Base-by-base conservation (phyloP, 305 asterid species). In the Andrographis paniculata region DNA sequence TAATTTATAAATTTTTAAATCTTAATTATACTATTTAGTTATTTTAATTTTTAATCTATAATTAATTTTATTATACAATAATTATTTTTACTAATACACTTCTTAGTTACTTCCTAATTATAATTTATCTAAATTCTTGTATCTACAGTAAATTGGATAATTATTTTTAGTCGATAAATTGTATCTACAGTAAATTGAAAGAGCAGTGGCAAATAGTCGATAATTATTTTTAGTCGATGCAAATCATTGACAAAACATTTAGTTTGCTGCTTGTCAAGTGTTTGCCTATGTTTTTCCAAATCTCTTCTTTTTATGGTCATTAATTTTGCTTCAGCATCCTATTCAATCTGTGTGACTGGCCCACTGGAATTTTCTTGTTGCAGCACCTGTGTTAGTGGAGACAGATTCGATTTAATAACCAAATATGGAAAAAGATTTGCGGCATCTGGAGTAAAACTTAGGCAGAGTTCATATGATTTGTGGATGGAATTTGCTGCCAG, bases 401-500 rank as follows among this genome's bases (percentile, higher is more conserved):
- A 70, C 56, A 81, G 81, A 58, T 87, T 81, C 89, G 87, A 68
- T 59, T 77, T 84, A 73, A 70, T 79, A 20, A 64, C 74, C 18
- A 91, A 91, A 49, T 70, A 75, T 53, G 95, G 80, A 20, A 81
- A 72, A 72, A 73, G 75, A 65, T 84, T 87, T 59, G 69, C 72
- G 56, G 70, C 42, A 52, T 86, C 85, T 18, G 93, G 87, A 62
- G 79, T 79, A 42, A 78, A 59, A 27, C 77, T 87, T 44, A 66
- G 96, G 37, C 84, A 67, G 76, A 45, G 67, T 67, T 64, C 96
- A 52, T 77, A 79, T 58, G 91, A 77, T 23, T 38, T 58, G 53
- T 91, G 95, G 99, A 91, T 91, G 95, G 94, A 81, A 22, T 75
- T 81, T 73, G 83, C 96, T 50, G 79, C 91, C 21, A 79, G 53